These are phyloP conservation scores for Apiospora pterosperma DNA, from an alignment of 2,329 filamentous ascomycete genomes.

Conservation along the genomic window DNA sequence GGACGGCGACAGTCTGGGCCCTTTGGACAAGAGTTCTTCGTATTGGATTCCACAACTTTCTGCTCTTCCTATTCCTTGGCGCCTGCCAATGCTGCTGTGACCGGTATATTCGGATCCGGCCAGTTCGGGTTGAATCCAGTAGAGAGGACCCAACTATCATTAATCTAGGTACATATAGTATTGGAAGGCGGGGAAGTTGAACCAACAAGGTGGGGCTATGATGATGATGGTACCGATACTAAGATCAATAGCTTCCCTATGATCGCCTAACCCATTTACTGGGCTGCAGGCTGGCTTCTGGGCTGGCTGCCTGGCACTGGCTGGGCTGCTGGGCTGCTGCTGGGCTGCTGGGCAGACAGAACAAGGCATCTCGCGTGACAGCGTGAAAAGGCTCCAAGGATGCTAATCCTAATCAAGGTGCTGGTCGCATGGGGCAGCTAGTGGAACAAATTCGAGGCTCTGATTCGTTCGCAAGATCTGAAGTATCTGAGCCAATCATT, in stretches of 20 bases:
- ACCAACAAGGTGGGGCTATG: neutral
- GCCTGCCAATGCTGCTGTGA: neutral
- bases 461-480: neutral
- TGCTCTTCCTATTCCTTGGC: neutral
- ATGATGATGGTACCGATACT: slow-evolving; percentile 2
- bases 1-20: neutral
- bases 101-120: neutral
- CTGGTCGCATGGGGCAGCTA: neutral
- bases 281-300: no score
- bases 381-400: neutral
- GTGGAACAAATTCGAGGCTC: neutral
- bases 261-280: no score
- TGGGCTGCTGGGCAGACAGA: no score
- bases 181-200: slow-evolving; percentile 3
- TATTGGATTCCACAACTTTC: neutral
- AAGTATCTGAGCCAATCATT: neutral
- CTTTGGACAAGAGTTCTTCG: neutral
- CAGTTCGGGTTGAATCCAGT: neutral
- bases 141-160: neutral
- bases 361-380: no score
- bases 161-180: neutral
- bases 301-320: no score
- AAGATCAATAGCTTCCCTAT: neutral
- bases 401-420: neutral
- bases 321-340: no score